phyloP scores from a whole-genome alignment of 2,329 filamentous ascomycete species.

The Aureobasidium sp. region DNA sequence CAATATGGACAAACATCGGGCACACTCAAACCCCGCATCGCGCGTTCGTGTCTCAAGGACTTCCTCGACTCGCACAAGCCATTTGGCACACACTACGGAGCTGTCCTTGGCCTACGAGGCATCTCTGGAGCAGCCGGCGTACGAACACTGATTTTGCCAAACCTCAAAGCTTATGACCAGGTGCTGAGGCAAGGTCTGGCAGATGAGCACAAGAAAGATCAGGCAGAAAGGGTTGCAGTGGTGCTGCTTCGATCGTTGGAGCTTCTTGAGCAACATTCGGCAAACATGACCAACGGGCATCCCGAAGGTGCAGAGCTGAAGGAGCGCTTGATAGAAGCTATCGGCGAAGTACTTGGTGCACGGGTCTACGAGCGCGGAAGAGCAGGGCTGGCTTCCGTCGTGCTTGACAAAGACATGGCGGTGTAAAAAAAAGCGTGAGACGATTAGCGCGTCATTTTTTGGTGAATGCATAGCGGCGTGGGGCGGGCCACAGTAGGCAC shows the following conservation, averaged over 20 bases:
- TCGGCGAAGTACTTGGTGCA: conserved; percentile 26
- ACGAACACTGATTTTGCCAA: conserved; percentile 58
- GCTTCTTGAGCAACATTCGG: conserved; percentile 44
- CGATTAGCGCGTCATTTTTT: conserved; percentile 2
- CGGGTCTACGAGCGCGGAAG: conserved; percentile 27
- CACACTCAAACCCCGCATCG: conserved; percentile 78
- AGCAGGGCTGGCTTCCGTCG: conserved; percentile 30
- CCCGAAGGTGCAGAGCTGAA: conserved; percentile 35
- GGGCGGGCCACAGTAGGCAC: background rate
- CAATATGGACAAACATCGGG: conserved; percentile 78
- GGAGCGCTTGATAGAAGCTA: conserved; percentile 35
- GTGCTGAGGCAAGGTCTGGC: conserved; percentile 51
- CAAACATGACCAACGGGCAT: conserved; percentile 32
- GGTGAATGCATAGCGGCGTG: conserved; percentile 7
- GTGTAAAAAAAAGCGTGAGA: conserved; percentile 12
- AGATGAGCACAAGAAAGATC: conserved; percentile 49
- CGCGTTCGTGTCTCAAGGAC: conserved; percentile 85
- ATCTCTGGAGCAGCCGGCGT: conserved; percentile 65
- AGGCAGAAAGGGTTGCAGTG: conserved; percentile 54
- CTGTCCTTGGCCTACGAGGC: conserved; percentile 69
- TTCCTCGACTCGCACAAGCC: conserved; percentile 83
- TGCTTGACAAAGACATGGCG: conserved; percentile 31
- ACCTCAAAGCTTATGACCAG: conserved; percentile 57
- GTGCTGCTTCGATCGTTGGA: conserved; percentile 52
- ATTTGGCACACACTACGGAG: conserved; percentile 79